Percentiles rank a stretch among this genome's conserved stretches.
These are phyloP conservation scores for Rhodosporidiobolus odoratus DNA, from an alignment of 768 basidiomycete genomes.

Conservation along the genomic window DNA sequence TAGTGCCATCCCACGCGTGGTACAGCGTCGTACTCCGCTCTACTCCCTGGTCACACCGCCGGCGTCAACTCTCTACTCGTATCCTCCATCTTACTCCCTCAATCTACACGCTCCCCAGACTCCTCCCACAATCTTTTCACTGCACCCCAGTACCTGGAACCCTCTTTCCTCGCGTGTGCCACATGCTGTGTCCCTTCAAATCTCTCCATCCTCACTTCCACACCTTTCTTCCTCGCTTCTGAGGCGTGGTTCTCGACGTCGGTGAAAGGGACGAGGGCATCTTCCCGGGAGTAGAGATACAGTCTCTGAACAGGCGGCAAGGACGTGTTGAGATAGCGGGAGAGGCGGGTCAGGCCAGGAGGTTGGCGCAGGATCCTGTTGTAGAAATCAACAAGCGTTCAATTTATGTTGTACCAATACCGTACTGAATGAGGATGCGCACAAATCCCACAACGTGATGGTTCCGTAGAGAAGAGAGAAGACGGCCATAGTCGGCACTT, in stretches of 20 bases:
- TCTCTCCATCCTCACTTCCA: slow-evolving; percentile 18
- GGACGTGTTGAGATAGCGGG: slow-evolving; percentile 22
- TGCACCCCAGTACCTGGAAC: slow-evolving; percentile 36
- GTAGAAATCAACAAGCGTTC: background rate
- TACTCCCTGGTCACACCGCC: no score
- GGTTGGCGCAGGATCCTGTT: slow-evolving; percentile 19
- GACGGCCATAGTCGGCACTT: background rate
- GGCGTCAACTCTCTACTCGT: background rate
- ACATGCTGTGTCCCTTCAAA: slow-evolving; percentile 37
- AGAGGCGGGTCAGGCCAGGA: slow-evolving; percentile 17
- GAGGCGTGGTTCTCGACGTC: slow-evolving; percentile 38
- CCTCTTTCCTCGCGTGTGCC: slow-evolving; percentile 31
- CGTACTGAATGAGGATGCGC: background rate
- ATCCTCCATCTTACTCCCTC: background rate
- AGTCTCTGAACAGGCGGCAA: slow-evolving; percentile 30
- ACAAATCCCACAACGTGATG: slow-evolving; percentile 8
- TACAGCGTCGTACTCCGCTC: no score
- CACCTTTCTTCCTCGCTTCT: slow-evolving; percentile 5
- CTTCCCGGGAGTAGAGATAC: slow-evolving; percentile 39
- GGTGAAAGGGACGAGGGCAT: slow-evolving; percentile 31
- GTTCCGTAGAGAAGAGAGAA: background rate
- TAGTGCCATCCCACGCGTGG: no score
- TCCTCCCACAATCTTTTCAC: slow-evolving; percentile 31
- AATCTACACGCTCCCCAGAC: background rate
- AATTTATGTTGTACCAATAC: background rate